Base-by-base conservation (phyloP, 2,329 filamentous ascomycete genomes). In the Colletotrichum magnum region DNA sequence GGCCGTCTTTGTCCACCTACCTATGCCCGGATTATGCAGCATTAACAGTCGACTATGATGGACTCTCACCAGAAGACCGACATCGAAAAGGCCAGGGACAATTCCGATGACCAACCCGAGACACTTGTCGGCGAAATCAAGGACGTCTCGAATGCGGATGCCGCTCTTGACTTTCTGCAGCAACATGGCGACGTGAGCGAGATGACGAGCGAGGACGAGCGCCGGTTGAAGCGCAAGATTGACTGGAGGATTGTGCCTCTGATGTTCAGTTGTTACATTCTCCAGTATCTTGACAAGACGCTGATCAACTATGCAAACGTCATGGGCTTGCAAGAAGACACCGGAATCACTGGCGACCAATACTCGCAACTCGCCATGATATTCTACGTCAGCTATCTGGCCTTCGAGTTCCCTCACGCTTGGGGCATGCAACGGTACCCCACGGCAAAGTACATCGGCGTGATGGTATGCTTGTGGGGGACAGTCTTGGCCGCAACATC, bases 281-380 rank as follows among this genome's bases (percentile, higher is more conserved):
- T 69, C 12, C 67, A 69, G 16, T 69, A 67, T 24, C 57, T 69
- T 16, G 63, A 69, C 67, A 67, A 62, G 13, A 69, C 67, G 1
- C n/a, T 68, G 50, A 67, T 69, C 57, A 69, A 68, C 50, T 89
- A 87, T 64, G 86, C 85, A 28, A 86, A 87, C 12, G 84, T 88
- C 5, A 89, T 87, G 71, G 86, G 86, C 18, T 75, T 90, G 4
- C 79, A 83, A 43, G 72, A 79, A 24, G 87, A 89, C 72, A 83
- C 84, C 1, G 68, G 81, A 48, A 82, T 90, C n/a, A 82, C 77
- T 0, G 87, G 86, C 0, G 83, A 85, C 66, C 82, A 89, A 68
- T 89, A 89, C 77, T 88, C 87, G 0, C 76, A 90, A 16, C 76
- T 90, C 24, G 85, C 86, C 24, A 89, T 87, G 7, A 88, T 90